These are phyloP conservation scores for Aspergillus sp. DNA, from an alignment of 2,329 filamentous ascomycete species.

Conservation along the genomic window DNA sequence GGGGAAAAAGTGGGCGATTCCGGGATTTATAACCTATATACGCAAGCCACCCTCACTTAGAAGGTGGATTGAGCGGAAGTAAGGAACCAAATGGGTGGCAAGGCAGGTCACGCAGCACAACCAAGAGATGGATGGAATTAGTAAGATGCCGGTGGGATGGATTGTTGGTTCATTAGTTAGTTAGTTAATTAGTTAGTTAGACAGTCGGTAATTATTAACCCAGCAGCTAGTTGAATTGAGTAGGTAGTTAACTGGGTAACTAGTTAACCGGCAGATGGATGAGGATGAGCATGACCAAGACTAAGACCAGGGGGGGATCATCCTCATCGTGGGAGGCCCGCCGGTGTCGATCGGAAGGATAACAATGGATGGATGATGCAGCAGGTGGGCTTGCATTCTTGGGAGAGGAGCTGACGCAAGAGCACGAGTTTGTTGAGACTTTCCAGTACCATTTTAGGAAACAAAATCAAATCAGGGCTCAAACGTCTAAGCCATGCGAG, in stretches of 20 bases:
- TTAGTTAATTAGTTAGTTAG: too few species aligned
- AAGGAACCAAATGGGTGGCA: neutral
- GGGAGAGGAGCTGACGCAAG: conserved; percentile 4
- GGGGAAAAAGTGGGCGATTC: neutral
- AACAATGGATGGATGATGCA: neutral
- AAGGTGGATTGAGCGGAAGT: neutral
- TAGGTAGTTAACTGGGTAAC: too few species aligned
- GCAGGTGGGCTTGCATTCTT: conserved; percentile 6
- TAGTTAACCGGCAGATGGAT: neutral
- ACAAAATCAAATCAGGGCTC: neutral
- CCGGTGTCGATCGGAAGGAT: conserved; percentile 6
- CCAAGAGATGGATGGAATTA: neutral
- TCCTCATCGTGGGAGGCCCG: neutral
- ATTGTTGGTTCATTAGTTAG: too few species aligned
- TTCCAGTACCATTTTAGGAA: neutral
- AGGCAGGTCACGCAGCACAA: neutral
- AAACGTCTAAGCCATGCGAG: neutral
- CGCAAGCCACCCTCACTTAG: neutral
- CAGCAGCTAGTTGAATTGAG: too few species aligned
- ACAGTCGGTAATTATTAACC: too few species aligned
- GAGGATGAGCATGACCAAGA: neutral
- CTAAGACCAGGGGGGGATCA: neutral
- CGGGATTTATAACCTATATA: neutral
- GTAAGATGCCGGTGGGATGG: neutral
- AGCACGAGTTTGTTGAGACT: neutral